Evolutionary conservation across 1,284 basidiomycete species (phyloP).

Genomic region (Apiotrichum porosum): DNA sequence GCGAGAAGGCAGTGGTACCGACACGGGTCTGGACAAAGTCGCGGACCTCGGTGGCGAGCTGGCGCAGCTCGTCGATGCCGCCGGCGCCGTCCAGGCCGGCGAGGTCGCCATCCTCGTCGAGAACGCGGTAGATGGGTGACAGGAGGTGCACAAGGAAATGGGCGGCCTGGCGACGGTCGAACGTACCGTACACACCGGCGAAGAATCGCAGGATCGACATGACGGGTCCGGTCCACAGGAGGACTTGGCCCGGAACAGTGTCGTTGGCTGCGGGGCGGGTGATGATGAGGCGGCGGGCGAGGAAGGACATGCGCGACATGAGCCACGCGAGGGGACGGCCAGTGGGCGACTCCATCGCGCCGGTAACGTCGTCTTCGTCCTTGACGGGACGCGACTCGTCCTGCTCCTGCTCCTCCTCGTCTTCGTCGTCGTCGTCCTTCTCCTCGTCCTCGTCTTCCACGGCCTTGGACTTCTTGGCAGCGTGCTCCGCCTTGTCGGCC

Average conservation of each 20-base stretch:
- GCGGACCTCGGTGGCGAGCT: conserved; percentile 75
- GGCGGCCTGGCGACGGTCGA: conserved; percentile 59
- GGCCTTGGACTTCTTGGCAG: conserved; percentile 4
- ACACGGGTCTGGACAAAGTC: conserved; percentile 82
- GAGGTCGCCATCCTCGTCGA: conserved; percentile 65
- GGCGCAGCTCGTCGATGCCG: conserved; percentile 66
- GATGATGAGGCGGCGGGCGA: conserved; percentile 56
- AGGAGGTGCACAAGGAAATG: conserved; percentile 77
- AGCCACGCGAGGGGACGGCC: conserved; percentile 77
- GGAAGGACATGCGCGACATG: conserved; percentile 88
- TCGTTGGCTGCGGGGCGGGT: conserved; percentile 46
- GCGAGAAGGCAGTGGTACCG: conserved; percentile 74
- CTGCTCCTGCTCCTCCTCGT: conserved; percentile 37
- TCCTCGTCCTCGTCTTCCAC: conserved; percentile 42
- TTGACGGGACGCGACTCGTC: conserved; percentile 20
- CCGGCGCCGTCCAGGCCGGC: conserved; percentile 58
- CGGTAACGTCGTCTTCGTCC: conserved; percentile 37
- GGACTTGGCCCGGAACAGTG: conserved; percentile 45
- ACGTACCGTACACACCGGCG: conserved; percentile 75
- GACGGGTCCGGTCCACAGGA: conserved; percentile 73
- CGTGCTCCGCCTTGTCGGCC: conserved; percentile 18
- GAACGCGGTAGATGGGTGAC: conserved; percentile 77
- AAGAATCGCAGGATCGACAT: conserved; percentile 85
- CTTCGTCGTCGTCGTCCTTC: conserved; percentile 41
- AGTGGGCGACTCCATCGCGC: conserved; percentile 30